Evolutionary conservation across 1,139 yeast species (phyloP), one percentile per base, ranked within the genome.

Genomic region (Geotrichum klebahnii): DNA sequence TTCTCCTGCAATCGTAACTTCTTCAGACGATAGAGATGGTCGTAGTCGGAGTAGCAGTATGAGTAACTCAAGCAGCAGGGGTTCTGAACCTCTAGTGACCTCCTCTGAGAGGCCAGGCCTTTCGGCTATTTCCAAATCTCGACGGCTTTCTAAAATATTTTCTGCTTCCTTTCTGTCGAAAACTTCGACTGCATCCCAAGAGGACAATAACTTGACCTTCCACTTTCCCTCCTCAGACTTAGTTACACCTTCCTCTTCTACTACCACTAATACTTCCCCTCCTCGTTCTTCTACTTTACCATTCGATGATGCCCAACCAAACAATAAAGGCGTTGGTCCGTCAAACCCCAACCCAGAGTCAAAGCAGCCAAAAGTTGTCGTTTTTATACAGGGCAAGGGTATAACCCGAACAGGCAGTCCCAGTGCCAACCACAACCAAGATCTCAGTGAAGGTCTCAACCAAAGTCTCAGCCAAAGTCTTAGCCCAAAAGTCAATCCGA

Each of bases 81-180:
- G 16, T 5, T 26, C 29, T 26, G 10, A 10, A 8, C 9, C 10
- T 26, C 6, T 26, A 10, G 34, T 6, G 8, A 16, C 8, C 5
- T n/a, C 34, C 14, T 10, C 34, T 31, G 8, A 10, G 5, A 8
- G 16, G 5, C 5, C 8, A 5, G 8, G 16, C 8, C 34, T 31
- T 8, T 8, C 34, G 14, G n/a, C 34, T 8, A 9, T 38, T 5
- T 24, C 29, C n/a, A 42, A 42, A 14, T 17, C 37, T 14, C 34
- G 42, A 12, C 48, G 43, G 5, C 29, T 44, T n/a, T 44, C 48
- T n/a, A 35, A 36, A 24, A 16, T 44, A 3, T 44, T 44, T 26
- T 36, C 43, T 2, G 16, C 16, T 14, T 3, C 42, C 9, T 44
- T 44, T 16, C 3, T 33, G 19, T 12, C 28, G 5, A 43, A 43